Base-by-base conservation (phyloP, 805 yeast species). In the Starmerella vaccinii region DNA sequence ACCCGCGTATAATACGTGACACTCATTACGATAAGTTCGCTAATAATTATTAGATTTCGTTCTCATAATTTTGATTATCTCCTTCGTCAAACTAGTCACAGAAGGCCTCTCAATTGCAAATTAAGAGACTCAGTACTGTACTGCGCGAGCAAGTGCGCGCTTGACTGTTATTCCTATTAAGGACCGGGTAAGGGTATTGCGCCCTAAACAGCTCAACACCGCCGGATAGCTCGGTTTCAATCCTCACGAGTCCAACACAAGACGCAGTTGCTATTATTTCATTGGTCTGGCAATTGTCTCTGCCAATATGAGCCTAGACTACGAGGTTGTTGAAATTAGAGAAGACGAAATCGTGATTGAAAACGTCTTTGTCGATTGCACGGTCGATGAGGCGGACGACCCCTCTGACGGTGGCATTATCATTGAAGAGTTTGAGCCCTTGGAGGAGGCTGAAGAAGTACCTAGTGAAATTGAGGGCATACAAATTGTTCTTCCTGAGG, bases 311-410 rank as follows among this genome's bases (percentile, higher is more conserved):
- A 38, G 32, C 5, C 42, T 35, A 5, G 51, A 41, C 30, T 48
- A 26, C 47, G 51, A 48, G 19, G 38, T 48, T 9, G 30, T 48
- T 8, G 51, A 48, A 29, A 26, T 48, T 7, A 18, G n/a, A 21
- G 51, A 48, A 3, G 41, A 24, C 9, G 51, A 33, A n/a, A 32
- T 24, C 1, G 35, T 18, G 12, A n/a, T 34, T 15, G 29, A 23
- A 15, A 18, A 12, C n/a, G 41, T 19, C 8, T 34, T 26, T 5
- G 33, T 33, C 21, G 46, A 34, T 7, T 48, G 32, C 30, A 34
- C 34, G n/a, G 47, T 48, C 24, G 30, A 30, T 29, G 51, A 48
- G 27, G 42, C 39, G 4, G 47, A 48, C 33, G 51, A 41, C 18
- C 22, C 15, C 15, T 6, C 45, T 9, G 37, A 29, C 6, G 34